A percentile compares a stretch with the other conserved stretches of the same genome.
These are phyloP conservation scores for Sporisorium iseilematis-ciliati DNA, from an alignment of 1,284 basidiomycete species.

Conservation along the genomic window DNA sequence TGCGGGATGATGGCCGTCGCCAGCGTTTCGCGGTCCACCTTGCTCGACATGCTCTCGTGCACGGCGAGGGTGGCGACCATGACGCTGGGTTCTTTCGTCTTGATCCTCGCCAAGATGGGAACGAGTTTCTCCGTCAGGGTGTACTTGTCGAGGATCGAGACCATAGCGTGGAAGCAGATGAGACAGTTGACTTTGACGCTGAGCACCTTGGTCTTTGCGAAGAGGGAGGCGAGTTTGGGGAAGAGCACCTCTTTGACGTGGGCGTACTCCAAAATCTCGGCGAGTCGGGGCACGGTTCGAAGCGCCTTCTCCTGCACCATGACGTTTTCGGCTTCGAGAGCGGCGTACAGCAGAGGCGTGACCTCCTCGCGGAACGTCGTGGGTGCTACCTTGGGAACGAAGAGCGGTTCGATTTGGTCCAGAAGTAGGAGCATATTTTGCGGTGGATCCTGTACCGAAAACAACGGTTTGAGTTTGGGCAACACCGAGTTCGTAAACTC, in stretches of 20 bases:
- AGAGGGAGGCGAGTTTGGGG: constrained; percentile 62
- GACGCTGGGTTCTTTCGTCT: constrained; percentile 79
- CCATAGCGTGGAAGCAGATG: constrained; percentile 88
- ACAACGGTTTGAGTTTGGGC: constrained; percentile 89
- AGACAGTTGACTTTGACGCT: constrained; percentile 87
- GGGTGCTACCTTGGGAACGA: constrained; percentile 91
- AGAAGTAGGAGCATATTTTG: constrained; percentile 78
- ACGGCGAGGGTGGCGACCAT: constrained; percentile 85
- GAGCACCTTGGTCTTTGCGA: constrained; percentile 67
- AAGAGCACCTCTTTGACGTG: constrained; percentile 68
- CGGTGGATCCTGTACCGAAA: constrained; percentile 91
- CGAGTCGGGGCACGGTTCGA: constrained; percentile 84
- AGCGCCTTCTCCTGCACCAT: constrained; percentile 91
- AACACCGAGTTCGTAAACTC: constrained; percentile 87
- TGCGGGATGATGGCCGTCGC: constrained; percentile 75
- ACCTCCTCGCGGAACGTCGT: constrained; percentile 90
- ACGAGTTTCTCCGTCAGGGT: constrained; percentile 95
- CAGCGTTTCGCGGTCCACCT: constrained; percentile 93
- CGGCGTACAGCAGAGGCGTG: constrained; percentile 92
- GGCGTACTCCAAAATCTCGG: constrained; percentile 83
- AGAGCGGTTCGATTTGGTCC: constrained; percentile 82
- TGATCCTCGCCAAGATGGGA: constrained; percentile 90
- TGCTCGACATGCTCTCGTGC: constrained; percentile 95
- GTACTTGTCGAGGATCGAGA: constrained; percentile 83
- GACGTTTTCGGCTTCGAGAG: constrained; percentile 83